Conservation (phyloP, 176 grass and related monocot species). For the Musa schizocarpa region DNA sequence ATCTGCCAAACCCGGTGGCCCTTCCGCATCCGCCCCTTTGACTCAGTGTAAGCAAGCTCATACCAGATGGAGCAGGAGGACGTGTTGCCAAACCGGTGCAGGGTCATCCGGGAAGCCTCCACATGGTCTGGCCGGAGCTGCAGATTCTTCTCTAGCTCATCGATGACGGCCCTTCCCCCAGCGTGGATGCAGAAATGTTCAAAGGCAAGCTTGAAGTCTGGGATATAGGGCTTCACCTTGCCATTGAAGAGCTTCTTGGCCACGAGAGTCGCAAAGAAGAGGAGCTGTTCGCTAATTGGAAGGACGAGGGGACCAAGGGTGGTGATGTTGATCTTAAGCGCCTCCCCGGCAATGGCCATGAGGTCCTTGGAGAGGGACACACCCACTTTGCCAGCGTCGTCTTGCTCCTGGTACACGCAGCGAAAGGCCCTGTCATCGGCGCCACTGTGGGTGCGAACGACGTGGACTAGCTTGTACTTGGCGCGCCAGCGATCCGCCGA, state of each 20-base stretch:
- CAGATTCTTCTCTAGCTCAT: conserved; percentile 47
- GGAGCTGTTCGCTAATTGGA: conserved; percentile 43
- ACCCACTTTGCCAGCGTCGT: conserved; percentile 27
- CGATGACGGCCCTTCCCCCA: conserved; percentile 45
- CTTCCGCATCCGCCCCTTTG: conserved; percentile 33
- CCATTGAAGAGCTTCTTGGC: conserved; percentile 27
- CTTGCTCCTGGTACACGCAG: conserved; percentile 51
- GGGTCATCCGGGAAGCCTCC: conserved; percentile 46
- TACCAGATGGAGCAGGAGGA: conserved; percentile 54
- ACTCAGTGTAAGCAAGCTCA: conserved; percentile 38
- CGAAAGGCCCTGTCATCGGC: conserved; percentile 33
- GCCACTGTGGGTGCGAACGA: conserved; percentile 37
- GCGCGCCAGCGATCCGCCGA: conserved; percentile 18
- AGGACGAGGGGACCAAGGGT: conserved; percentile 45
- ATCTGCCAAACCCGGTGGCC: conserved; percentile 46
- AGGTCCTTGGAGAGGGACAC: conserved; percentile 49
- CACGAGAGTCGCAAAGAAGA: conserved; percentile 30
- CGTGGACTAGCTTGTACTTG: conserved; percentile 40
- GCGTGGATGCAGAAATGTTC: conserved; percentile 62
- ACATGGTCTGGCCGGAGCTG: conserved; percentile 40
- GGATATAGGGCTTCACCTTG: conserved; percentile 48
- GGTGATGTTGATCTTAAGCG: conserved; percentile 49
- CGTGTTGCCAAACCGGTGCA: conserved; percentile 47
- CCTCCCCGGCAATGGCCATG: conserved; percentile 37
- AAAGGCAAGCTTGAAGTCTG: conserved; percentile 43